phyloP scores from a whole-genome alignment of 2,329 filamentous ascomycete genomes.

The Exophiala sideris region DNA sequence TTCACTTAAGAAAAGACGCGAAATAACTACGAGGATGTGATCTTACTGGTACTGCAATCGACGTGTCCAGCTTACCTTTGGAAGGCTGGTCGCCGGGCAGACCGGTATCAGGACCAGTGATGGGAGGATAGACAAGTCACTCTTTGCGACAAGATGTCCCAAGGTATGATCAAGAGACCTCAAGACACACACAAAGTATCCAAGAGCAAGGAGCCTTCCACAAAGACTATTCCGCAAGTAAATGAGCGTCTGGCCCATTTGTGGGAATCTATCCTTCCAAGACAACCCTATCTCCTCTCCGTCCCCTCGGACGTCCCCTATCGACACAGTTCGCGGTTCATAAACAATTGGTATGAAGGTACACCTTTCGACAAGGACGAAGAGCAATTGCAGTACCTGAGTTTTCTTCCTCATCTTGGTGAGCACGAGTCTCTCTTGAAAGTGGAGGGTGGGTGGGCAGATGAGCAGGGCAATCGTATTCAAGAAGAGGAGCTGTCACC shows the following conservation, averaged over 20 bases:
- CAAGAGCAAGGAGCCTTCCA: slow-evolving; percentile 3
- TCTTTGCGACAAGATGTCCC: slow-evolving; percentile 25
- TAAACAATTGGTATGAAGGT: slow-evolving; percentile 47
- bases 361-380: slow-evolving; percentile 55
- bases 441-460: slow-evolving; percentile 52
- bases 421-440: slow-evolving; percentile 51
- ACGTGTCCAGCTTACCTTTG: slow-evolving; percentile 11
- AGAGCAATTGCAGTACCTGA: slow-evolving; percentile 60
- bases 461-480: slow-evolving; percentile 43
- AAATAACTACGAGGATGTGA: slow-evolving; percentile 2
- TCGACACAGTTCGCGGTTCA: slow-evolving; percentile 40
- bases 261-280: slow-evolving; percentile 41
- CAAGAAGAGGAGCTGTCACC: slow-evolving; percentile 41
- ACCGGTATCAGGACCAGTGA: slow-evolving; percentile 12
- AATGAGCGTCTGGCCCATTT: slow-evolving; percentile 38
- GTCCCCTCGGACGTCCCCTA: slow-evolving; percentile 47
- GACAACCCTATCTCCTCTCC: slow-evolving; percentile 45
- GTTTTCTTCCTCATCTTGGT: slow-evolving; percentile 57
- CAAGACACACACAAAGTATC: slow-evolving; percentile 12
- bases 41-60: slow-evolving; percentile 6
- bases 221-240: slow-evolving; percentile 14
- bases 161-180: slow-evolving; percentile 16
- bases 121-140: slow-evolving; percentile 16
- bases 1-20: not conserved
- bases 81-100: slow-evolving; percentile 14